Conservation (phyloP, 345 rosid species). For the Murraya koenigii region DNA sequence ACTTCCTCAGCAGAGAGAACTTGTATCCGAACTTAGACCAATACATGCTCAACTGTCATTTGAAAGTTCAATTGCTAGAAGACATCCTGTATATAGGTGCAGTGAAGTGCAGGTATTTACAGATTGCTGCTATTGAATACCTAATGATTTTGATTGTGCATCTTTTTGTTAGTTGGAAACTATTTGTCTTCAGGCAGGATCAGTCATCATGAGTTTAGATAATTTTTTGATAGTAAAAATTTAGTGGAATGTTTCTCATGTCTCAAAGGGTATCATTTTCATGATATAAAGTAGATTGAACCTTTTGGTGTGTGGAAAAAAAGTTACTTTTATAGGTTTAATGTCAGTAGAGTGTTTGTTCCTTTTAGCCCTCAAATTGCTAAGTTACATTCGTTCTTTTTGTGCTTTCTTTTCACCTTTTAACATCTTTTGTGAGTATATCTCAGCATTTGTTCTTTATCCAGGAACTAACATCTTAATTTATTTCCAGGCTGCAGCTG, state of each 20-base stretch:
- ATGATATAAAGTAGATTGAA: neutral
- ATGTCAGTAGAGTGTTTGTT: neutral
- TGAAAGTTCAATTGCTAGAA: constrained; percentile 57
- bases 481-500: constrained; percentile 57
- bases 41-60: constrained; percentile 58
- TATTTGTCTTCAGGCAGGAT: neutral
- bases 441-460: constrained; percentile 2
- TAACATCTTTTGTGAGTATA: neutral
- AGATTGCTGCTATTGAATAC: constrained; percentile 6
- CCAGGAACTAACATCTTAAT: neutral
- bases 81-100: constrained; percentile 81
- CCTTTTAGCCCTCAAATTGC: neutral
- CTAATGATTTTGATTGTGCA: neutral
- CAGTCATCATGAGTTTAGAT: neutral
- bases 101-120: constrained; percentile 75
- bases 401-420: neutral
- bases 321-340: neutral
- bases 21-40: constrained; percentile 68
- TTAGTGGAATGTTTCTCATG: neutral
- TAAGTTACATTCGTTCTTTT: neutral
- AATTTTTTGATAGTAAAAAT: neutral
- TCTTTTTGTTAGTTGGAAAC: neutral
- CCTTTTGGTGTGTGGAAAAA: neutral
- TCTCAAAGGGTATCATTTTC: neutral
- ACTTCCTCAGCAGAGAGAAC: constrained; percentile 74